Conservation (phyloP, 139 green algal genomes). For the Raphidocelis subcapitata region DNA sequence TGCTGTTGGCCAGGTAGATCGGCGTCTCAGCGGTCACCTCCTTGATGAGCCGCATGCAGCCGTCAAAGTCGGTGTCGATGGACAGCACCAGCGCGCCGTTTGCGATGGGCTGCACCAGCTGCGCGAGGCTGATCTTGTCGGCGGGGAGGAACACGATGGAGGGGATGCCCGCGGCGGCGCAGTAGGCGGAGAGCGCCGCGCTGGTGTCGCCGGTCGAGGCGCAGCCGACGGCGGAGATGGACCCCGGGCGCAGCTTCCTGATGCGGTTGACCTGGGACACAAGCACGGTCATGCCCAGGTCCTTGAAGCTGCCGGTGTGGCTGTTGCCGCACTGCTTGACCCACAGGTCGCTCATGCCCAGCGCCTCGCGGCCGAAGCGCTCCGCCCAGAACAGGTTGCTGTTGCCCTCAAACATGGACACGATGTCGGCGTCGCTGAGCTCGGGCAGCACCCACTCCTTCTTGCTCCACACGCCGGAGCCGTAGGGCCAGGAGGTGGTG, state of each 20-base stretch:
- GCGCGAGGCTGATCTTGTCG: constrained; percentile 98
- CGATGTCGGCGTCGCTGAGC: constrained; percentile 93
- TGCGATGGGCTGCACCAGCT: constrained; percentile 99
- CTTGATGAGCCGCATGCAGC: constrained; percentile 99
- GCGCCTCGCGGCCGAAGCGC: constrained; percentile 88
- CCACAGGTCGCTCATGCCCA: constrained; percentile 98
- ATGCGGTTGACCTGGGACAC: constrained; percentile 88
- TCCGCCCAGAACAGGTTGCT: constrained; percentile 99
- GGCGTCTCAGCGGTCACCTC: constrained; percentile 90
- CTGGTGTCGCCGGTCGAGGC: constrained; percentile 98
- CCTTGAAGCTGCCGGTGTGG: constrained; percentile 99
- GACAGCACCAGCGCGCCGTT: constrained; percentile 97
- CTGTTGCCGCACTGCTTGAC: constrained; percentile 99
- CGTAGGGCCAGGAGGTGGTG: constrained; percentile 94
- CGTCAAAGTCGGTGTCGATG: constrained; percentile 99
- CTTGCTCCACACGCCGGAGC: constrained; percentile 98
- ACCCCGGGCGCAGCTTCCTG: constrained; percentile 81
- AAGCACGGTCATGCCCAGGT: constrained; percentile 99
- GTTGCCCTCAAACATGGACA: constrained; percentile 99
- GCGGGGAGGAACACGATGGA: constrained; percentile 99
- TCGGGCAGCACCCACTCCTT: constrained; percentile 98
- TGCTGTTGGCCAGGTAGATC: constrained; percentile 99
- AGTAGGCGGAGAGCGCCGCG: constrained; percentile 97
- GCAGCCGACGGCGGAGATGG: constrained; percentile 94
- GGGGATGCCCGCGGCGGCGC: constrained; percentile 93